Conservation (phyloP, 192 early-diverging fungal species). For the Chytriomyces hyalinus region DNA sequence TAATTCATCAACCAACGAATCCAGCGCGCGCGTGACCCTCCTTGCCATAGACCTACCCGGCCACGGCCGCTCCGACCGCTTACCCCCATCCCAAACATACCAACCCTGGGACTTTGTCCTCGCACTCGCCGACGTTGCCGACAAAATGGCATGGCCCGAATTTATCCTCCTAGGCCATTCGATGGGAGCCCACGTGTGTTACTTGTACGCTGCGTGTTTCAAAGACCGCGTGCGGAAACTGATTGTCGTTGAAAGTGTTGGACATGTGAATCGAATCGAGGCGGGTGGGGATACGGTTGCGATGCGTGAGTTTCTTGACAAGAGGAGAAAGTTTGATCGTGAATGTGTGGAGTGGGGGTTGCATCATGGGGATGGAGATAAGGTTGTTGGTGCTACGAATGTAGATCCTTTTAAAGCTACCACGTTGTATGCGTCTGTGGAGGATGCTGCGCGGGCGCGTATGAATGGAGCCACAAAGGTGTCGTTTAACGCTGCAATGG, state of each 20-base stretch:
- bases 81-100: constrained; percentile 27
- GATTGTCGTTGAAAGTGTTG: constrained; percentile 49
- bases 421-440: constrained; percentile 37
- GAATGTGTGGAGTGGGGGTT: constrained; percentile 9
- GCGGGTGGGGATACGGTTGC: constrained; percentile 5
- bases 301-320: constrained; percentile 23
- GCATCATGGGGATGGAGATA: too few species aligned
- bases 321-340: constrained; percentile 24
- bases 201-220: constrained; percentile 41
- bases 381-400: neutral
- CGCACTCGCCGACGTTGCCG: constrained; percentile 36
- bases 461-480: constrained; percentile 44
- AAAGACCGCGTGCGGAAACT: constrained; percentile 37
- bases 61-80: constrained; percentile 39
- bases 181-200: constrained; percentile 45
- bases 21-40: neutral
- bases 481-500: constrained; percentile 39
- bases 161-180: constrained; percentile 44
- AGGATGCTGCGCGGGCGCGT: constrained; percentile 43
- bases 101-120: constrained; percentile 46
- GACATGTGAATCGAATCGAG: constrained; percentile 40
- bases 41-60: constrained; percentile 46
- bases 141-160: constrained; percentile 31
- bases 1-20: neutral
- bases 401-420: neutral